Evolutionary conservation across 192 early-diverging fungal genomes (phyloP), one percentile per base, ranked within the genome.

Genomic region (Umbelopsis sp.): DNA sequence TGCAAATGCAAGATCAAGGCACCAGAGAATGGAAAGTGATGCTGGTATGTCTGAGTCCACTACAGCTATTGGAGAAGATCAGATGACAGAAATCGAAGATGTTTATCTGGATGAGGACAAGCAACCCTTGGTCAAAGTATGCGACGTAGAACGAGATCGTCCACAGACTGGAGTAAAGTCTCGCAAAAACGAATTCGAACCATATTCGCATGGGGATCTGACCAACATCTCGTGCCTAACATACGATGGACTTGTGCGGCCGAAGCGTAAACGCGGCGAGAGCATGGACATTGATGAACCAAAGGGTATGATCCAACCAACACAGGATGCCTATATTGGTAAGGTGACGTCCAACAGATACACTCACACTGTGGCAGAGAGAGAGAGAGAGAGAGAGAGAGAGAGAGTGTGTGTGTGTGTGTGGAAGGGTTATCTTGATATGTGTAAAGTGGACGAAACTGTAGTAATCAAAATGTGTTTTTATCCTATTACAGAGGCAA

Each of bases 141-240:
- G 86, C 25, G 81, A 86, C 31, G 59, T 86, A n/a, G 87, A 90
- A 45, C 74, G 80, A 52, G 82, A 86, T 29, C 77, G 83, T 29
- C 77, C 82, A 10, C 76, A 82, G 17, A 68, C 80, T 4, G 85
- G 83, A 31, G 83, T 81, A 68, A 83, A 83, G 2, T 54, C 71
- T 21, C 80, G 83, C 65, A 84, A 85, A 71, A 89, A 85, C 49
- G 89, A 92, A 71, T 90, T 87, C 71, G 89, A 90, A 38, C 91
- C 91, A 11, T 74, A 87, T 22, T 31, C 74, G 24, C 80, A 82
- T 76, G 84, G 85, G 0, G 87, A 89, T 3, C 72, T 90, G 1
- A 78, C 82, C 44, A 92, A 92, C 74, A 88, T 92, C 9, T 88
- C 86, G 8, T 67, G 66, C 24, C 34, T 17, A 3, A 62, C 56